These are phyloP conservation scores for Paraconiothyrium sp. DNA, from an alignment of 2,329 filamentous ascomycete species.

Conservation along the genomic window DNA sequence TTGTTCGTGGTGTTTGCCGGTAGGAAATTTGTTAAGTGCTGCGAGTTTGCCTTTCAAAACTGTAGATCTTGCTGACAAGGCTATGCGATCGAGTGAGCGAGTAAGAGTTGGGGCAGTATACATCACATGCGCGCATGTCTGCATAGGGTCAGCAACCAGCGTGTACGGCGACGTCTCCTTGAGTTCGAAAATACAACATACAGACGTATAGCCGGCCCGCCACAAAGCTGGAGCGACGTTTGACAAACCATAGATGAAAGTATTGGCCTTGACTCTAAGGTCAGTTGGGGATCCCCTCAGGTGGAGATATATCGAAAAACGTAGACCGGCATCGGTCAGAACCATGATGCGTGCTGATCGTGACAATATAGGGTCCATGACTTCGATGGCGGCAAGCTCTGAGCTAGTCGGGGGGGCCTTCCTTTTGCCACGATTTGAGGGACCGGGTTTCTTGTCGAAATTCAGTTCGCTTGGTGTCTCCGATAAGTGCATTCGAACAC, in stretches of 20 bases:
- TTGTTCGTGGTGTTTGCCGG: background rate
- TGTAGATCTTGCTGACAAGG: constrained; percentile 20
- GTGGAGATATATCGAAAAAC: constrained; percentile 45
- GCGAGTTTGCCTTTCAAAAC: constrained; percentile 29
- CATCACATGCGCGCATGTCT: constrained; percentile 46
- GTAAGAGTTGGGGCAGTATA: constrained; percentile 51
- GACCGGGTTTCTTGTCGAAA: background rate
- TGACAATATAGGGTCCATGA: background rate
- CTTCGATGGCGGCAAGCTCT: background rate
- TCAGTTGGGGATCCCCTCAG: constrained; percentile 30
- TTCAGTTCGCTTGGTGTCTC: background rate
- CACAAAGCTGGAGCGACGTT: constrained; percentile 53
- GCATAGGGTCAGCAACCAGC: constrained; percentile 17
- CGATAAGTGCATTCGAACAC: background rate
- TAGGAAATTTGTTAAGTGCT: constrained; percentile 6
- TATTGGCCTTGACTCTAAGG: constrained; percentile 44
- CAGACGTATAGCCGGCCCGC: constrained; percentile 48
- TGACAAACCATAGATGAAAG: constrained; percentile 45
- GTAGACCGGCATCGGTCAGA: constrained; percentile 49
- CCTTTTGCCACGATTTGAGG: background rate
- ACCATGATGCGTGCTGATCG: constrained; percentile 21
- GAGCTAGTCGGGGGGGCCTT: background rate
- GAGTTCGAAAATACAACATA: constrained; percentile 23
- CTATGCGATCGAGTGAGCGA: constrained; percentile 40
- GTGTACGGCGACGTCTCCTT: constrained; percentile 1